Conservation (phyloP, 2,329 filamentous ascomycete species). For the Cladophialophora exuberans region DNA sequence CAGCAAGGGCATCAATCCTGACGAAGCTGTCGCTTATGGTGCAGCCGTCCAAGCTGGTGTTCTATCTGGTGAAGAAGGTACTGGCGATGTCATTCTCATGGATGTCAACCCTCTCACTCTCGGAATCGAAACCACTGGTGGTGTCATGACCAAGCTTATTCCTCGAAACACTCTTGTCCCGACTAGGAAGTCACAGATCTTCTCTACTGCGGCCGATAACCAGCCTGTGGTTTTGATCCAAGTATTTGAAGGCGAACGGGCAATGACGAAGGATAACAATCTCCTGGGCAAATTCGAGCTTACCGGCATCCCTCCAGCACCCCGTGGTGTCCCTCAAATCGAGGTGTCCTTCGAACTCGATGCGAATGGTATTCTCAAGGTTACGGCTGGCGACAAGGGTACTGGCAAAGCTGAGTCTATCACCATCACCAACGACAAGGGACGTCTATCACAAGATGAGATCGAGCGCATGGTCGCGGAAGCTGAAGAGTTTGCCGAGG, state of each 20-base stretch:
- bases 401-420: slow-evolving; percentile 97
- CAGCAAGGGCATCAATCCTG: slow-evolving; percentile 98
- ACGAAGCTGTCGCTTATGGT: slow-evolving; percentile 97
- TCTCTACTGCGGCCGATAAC: slow-evolving; percentile 96
- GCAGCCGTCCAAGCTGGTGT: slow-evolving; percentile 97
- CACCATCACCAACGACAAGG: slow-evolving; percentile 99
- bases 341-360: slow-evolving; percentile 98
- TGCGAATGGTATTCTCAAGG: slow-evolving; percentile 97
- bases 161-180: slow-evolving; percentile 92
- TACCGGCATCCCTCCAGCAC: slow-evolving; percentile 90
- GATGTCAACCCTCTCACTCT: slow-evolving; percentile 96
- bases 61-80: slow-evolving; percentile 83
- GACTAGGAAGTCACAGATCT: slow-evolving; percentile 96
- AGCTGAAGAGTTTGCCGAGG: slow-evolving; percentile 97
- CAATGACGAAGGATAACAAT: slow-evolving; percentile 97
- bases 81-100: slow-evolving; percentile 85
- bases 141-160: slow-evolving; percentile 97
- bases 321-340: slow-evolving; percentile 95
- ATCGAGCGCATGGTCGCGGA: slow-evolving; percentile 99
- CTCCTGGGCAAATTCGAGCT: slow-evolving; percentile 97
- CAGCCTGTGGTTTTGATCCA: slow-evolving; percentile 94
- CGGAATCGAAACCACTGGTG: slow-evolving; percentile 95
- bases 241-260: slow-evolving; percentile 90
- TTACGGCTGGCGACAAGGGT: slow-evolving; percentile 94
- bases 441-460: slow-evolving; percentile 91